These are phyloP conservation scores for Francoa sonchifolia DNA, from an alignment of 441 rosid species.

Conservation along the genomic window DNA sequence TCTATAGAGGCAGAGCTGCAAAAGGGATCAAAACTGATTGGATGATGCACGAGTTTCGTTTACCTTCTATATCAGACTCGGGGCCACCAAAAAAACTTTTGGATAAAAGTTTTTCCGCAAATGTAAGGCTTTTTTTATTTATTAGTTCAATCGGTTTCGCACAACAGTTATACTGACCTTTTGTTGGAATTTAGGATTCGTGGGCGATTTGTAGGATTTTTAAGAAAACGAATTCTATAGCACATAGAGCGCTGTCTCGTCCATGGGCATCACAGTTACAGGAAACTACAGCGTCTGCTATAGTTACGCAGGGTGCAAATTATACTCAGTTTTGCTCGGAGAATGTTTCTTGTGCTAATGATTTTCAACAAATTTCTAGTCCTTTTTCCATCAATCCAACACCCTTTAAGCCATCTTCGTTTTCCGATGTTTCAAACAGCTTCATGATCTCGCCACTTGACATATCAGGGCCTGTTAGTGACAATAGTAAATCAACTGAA, in stretches of 20 bases:
- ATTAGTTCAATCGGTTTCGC: too few species aligned
- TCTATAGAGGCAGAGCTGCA: conserved; percentile 90
- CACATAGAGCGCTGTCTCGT: conserved; percentile 61
- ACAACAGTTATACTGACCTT: background rate
- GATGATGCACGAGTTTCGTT: conserved; percentile 98
- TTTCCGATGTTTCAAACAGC: conserved; percentile 19
- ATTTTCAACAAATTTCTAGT: conserved; percentile 20
- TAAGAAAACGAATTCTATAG: conserved; percentile 69
- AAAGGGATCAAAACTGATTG: conserved; percentile 91
- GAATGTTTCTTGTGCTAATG: conserved; percentile 33
- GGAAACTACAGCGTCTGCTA: conserved; percentile 18
- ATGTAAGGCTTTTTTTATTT: conserved; percentile 26
- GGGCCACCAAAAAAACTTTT: conserved; percentile 45
- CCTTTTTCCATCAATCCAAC: conserved; percentile 16
- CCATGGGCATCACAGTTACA: conserved; percentile 41
- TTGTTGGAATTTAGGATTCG: conserved; percentile 41
- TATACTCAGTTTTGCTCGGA: conserved; percentile 29
- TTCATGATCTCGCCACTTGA: conserved; percentile 27
- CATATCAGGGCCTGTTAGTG: conserved; percentile 18
- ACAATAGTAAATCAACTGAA: conserved; percentile 12
- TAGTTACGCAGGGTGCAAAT: conserved; percentile 16
- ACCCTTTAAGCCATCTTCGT: conserved; percentile 18
- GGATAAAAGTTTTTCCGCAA: conserved; percentile 44
- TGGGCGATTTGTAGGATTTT: conserved; percentile 98
- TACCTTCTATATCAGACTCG: conserved; percentile 52